Evolutionary conservation across 2,329 filamentous ascomycete species (phyloP), one percentile per base, ranked within the genome.

Genomic region (Hyphodiscus sp.): DNA sequence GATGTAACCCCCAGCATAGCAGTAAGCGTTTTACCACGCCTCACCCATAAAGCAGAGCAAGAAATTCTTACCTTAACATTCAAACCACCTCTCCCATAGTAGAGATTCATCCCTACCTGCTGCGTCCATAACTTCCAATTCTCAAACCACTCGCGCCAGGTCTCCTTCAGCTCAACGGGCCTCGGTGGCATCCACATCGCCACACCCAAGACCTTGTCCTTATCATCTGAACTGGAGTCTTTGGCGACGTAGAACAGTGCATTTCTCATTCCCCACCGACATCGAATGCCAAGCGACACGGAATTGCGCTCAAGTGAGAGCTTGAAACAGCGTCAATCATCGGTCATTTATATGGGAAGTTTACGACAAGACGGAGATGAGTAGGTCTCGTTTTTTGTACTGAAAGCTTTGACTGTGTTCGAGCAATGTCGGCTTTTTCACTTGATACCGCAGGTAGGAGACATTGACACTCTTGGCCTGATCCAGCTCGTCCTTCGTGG

Each of bases 131-230:
- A 72, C n/a, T 75, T 72, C 82, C 85, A 89, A 52, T 72, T 72
- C 52, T 85, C 81, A 1, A 79, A 65, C 76, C 82, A 87, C 47
- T 81, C 75, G 20, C 72, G 69, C 85, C 85, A 89, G 6, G 75
- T 78, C 45, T 77, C 70, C 16, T 76, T 73, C 46, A 75, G 65
- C 4, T 67, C 70, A 0, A 73, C 66, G 0, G 71, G 70, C 15
- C 74, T 74, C 0, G 86, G 86, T 0, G 76, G 76, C 50, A 87
- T 72, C 86, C 86, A 90, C 79, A 87, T 88, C 53, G 84, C 81
- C 20, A 87, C 82, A 10, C 86, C 86, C 26, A 89, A 75, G 38
- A 89, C 76, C 53, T 78, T 76, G 42, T 74, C 70, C 49, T 65
- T 69, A 29, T 60, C 54, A 30, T 58, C 57, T 20, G 51, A 49